Base-by-base conservation (phyloP, 1,139 yeast species). In the Saccharomyces hybrid region DNA sequence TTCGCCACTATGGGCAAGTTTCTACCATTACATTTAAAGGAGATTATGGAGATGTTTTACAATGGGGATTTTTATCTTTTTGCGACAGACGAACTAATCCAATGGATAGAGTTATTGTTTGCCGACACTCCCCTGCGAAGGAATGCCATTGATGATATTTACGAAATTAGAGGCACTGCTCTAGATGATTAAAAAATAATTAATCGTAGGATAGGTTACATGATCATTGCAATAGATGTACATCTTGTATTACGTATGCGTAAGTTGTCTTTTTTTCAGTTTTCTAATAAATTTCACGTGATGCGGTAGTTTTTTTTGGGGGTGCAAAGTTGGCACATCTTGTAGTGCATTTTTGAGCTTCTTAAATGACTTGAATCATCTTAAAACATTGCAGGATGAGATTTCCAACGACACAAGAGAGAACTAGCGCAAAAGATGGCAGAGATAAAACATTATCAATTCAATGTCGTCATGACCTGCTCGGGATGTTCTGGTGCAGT, bases 401-500 rank as follows among this genome's bases (percentile, higher is more conserved):
- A 46, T n/a, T 29, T 29, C 4, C n/a, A 27, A 28, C 9, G 29
- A 7, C 19, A 2, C 16, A 16, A 28, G 41, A 13, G 13, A 16
- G 6, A 14, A 11, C n/a, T 46, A 50, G 28, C 9, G 28, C 8
- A 3, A 49, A 57, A 52, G 53, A 78, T 77, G 80, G 68, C 80
- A 29, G 50, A 54, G 38, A 75, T 71, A 53, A 81, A 82, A 70
- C 80, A 83, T 64, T 88, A 86, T 70, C 87, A 85, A 64, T 88
- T 81, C 69, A 80, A 87, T 59, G 96, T 88, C 54, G 73, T 83
- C 51, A 88, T 89, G 96, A 65, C 86, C 57, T 89, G 96, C 67
- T 79, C 87, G 66, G 88, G 97, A 31, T 93, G 99, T 73, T 86
- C 96, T 19, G 82, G 80, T 55, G 97, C 99, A 9, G 88, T 93